Evolutionary conservation across 768 basidiomycete species (phyloP).

Genomic region (Dendrothele bispora): DNA sequence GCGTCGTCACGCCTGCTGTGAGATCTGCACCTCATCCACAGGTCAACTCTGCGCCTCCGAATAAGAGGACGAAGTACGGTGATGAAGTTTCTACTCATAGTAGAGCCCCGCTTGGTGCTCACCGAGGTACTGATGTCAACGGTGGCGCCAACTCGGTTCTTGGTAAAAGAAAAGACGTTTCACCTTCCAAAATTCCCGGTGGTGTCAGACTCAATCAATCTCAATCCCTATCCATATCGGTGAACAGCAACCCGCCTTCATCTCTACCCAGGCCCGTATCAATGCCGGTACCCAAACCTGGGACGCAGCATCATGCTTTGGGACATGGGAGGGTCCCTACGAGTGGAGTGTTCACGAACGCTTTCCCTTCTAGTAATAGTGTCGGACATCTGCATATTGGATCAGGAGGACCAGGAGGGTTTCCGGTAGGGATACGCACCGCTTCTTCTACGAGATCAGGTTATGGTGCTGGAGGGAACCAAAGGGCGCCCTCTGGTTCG

Average conservation of each 20-base stretch:
- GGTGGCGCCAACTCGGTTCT: too few relatives aligned
- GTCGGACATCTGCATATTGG: too few relatives aligned
- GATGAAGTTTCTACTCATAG: slow-evolving; percentile 32
- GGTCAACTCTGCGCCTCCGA: slow-evolving; percentile 53
- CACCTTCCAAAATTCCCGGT: slow-evolving; percentile 52
- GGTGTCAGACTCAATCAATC: slow-evolving; percentile 16
- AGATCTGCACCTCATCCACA: slow-evolving; percentile 48
- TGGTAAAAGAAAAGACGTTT: slow-evolving; percentile 35
- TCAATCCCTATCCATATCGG: slow-evolving; percentile 22
- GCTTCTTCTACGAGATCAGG: slow-evolving; percentile 12
- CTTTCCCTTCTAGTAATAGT: not conserved
- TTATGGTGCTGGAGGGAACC: too few relatives aligned
- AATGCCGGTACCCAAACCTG: slow-evolving; percentile 53
- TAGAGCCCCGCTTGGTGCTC: slow-evolving; percentile 41
- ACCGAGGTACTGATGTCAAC: slow-evolving; percentile 35
- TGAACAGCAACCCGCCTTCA: slow-evolving; percentile 22
- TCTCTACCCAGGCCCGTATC: slow-evolving; percentile 40
- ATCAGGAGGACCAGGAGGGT: too few relatives aligned
- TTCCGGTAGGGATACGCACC: slow-evolving; percentile 24
- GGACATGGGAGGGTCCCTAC: slow-evolving; percentile 55
- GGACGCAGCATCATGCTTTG: slow-evolving; percentile 51
- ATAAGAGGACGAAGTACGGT: slow-evolving; percentile 61
- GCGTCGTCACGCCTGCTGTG: slow-evolving; percentile 63
- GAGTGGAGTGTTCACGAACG: slow-evolving; percentile 8
- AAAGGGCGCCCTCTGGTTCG: slow-evolving; percentile 22